phyloP scores from a whole-genome alignment of 345 rosid genomes.

The Eucalyptus erythrocorys region DNA sequence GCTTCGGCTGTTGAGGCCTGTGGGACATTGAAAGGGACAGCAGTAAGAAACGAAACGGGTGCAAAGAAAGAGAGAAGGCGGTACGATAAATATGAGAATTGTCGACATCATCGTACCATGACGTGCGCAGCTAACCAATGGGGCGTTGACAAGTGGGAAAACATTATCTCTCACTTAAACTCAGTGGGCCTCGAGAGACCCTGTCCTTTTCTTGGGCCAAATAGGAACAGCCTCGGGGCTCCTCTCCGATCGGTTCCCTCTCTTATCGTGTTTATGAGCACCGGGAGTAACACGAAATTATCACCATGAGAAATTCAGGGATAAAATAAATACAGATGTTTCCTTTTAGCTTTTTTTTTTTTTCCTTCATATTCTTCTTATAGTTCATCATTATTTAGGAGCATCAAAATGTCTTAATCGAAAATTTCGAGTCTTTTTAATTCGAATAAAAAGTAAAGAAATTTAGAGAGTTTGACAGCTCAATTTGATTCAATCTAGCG shows the following conservation, averaged over 20 bases:
- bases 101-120: neutral
- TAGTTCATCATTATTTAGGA: neutral
- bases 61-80: neutral
- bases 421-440: too few relatives aligned
- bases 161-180: neutral
- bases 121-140: neutral
- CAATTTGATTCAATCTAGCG: fast-evolving
- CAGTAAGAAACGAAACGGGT: neutral
- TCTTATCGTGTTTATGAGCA: neutral
- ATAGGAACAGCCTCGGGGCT: neutral
- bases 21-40: neutral
- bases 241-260: neutral
- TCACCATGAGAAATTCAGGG: neutral
- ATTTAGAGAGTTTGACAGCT: fast-evolving
- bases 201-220: neutral
- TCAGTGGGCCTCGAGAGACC: neutral
- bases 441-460: fast-evolving
- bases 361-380: neutral
- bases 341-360: neutral
- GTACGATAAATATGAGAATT: neutral
- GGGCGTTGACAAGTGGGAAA: neutral
- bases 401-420: fast-evolving
- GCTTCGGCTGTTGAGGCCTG: neutral
- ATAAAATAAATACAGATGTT: neutral
- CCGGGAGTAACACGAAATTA: neutral